Base-by-base conservation (phyloP, 1,284 basidiomycete genomes). In the Irpex rosettiformis region DNA sequence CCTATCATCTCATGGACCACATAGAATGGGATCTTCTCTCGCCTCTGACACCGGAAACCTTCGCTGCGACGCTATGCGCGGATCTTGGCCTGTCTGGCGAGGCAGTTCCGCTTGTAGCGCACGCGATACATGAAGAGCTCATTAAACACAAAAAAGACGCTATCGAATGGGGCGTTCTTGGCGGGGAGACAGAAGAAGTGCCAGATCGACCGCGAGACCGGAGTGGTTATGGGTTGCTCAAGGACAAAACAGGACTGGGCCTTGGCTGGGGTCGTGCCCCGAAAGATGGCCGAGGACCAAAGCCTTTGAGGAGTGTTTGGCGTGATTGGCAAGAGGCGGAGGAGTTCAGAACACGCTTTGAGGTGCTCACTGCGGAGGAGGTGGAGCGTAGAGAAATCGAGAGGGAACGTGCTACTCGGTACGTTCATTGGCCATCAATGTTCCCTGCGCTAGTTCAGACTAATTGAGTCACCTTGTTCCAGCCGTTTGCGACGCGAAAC, bases 21-120 rank as follows among this genome's bases (percentile, higher is more conserved):
- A 93, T 99, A 66, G 97, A 99, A 75, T 99, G 97, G 97, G 96
- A 99, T 73, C 82, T 99, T 5, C 85, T 94, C 29, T 98, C 96
- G 0, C 83, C 90, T 0, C 83, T 98, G 16, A 96, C 95, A 0
- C 96, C 96, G 0, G 90, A 96, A 69, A 79, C 78, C 1, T 99
- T 98, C 68, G 86, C 96, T 0, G 74, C 77, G 37, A 86, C 85
- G 59, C 88, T 98, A 53, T 94, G 91, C 67, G 73, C 81, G 37
- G 96, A 99, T 65, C 83, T 98, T 6, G 95, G 94, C 2, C 81
- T 99, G 1, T 81, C 89, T 0, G 92, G 93, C 27, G 94, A 97
- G 71, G 93, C 95, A 0, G 73, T 88, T 10, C 92, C 95, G 3
- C 81, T 98, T 51, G 86, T 99, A 61, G 85, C 96, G 1, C 93